Conservation (phyloP, 106 monocot genomes). For the Acorus gramineus region DNA sequence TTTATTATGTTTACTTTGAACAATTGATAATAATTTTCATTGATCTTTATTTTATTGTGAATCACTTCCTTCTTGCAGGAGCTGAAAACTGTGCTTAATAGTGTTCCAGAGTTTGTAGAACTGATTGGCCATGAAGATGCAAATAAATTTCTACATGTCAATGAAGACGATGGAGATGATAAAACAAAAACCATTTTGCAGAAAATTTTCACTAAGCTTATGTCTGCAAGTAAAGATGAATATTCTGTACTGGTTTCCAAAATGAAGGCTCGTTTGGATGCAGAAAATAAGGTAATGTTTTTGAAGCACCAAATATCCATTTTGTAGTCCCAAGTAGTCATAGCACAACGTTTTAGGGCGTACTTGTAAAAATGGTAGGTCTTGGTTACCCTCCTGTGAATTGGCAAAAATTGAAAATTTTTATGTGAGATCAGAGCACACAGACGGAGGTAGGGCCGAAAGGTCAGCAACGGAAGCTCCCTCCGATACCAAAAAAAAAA, state of each 20-base stretch:
- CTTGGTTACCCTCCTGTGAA: too few relatives aligned
- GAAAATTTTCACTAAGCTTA: constrained; percentile 65
- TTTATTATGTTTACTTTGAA: background rate
- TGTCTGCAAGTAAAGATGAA: constrained; percentile 54
- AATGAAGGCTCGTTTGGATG: constrained; percentile 39
- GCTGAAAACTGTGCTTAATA: constrained; percentile 49
- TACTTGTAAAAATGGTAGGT: too few relatives aligned
- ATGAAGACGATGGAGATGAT: constrained; percentile 18
- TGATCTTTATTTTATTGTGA: background rate
- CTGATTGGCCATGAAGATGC: constrained; percentile 42
- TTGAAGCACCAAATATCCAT: too few relatives aligned
- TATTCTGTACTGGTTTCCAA: constrained; percentile 45
- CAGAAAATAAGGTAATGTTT: constrained; percentile 50
- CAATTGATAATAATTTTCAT: background rate
- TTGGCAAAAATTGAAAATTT: too few relatives aligned
- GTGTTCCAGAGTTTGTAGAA: constrained; percentile 71
- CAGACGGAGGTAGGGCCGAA: too few relatives aligned
- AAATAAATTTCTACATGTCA: constrained; percentile 18
- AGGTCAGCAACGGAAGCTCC: too few relatives aligned
- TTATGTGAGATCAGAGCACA: too few relatives aligned
- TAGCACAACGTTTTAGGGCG: too few relatives aligned
- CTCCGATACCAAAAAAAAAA: too few relatives aligned
- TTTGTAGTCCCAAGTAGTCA: too few relatives aligned
- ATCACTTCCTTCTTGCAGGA: constrained; percentile 37
- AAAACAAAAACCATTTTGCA: constrained; percentile 31